Conservation (phyloP, 768 basidiomycete genomes). For the Phaeolepiota aurea region DNA sequence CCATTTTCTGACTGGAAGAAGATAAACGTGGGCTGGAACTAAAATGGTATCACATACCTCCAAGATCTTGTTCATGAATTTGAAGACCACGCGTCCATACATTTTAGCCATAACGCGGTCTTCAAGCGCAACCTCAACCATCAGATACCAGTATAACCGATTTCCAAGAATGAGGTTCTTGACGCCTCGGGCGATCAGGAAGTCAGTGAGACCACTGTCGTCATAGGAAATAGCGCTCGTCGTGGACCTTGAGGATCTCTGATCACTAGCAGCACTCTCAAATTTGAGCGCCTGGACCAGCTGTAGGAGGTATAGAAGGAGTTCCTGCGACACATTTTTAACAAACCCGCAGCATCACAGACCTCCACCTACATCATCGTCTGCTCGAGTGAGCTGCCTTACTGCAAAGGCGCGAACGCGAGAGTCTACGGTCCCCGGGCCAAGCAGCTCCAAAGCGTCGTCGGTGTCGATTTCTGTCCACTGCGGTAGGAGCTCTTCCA, state of each 20-base stretch:
- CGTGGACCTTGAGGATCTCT: constrained; percentile 63
- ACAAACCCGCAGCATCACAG: not conserved
- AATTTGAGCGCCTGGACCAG: constrained; percentile 98
- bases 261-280: constrained; percentile 74
- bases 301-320: constrained; percentile 87
- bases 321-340: constrained; percentile 49
- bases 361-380: constrained; percentile 71
- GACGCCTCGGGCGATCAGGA: constrained; percentile 81
- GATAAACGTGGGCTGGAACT: not conserved
- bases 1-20: constrained; percentile 58
- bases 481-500: constrained; percentile 88
- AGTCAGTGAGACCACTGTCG: constrained; percentile 90
- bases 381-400: constrained; percentile 80
- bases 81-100: constrained; percentile 87
- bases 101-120: constrained; percentile 85
- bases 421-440: constrained; percentile 84
- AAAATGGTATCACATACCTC: constrained; percentile 45
- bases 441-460: constrained; percentile 91
- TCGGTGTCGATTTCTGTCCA: constrained; percentile 98
- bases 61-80: constrained; percentile 81
- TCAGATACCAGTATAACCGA: constrained; percentile 93
- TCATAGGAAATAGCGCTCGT: constrained; percentile 77
- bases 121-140: constrained; percentile 89
- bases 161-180: constrained; percentile 83
- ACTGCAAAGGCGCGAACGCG: constrained; percentile 93